Conservation (phyloP, 2,329 filamentous ascomycete species). For the Botryotinia globosa region DNA sequence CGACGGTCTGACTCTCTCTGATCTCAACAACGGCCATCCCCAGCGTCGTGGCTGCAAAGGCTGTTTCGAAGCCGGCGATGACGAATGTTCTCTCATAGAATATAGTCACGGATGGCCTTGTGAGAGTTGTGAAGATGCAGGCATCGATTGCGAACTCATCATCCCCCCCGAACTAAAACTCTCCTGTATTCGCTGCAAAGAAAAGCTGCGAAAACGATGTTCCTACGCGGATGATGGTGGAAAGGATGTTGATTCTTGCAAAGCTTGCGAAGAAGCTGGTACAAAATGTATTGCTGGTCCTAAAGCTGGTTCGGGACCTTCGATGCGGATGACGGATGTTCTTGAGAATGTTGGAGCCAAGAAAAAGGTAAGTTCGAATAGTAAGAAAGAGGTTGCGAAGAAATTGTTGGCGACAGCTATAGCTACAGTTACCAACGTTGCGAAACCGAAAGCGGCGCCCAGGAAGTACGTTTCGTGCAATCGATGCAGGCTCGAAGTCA, state of each 20-base stretch:
- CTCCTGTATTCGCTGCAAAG: constrained; percentile 30
- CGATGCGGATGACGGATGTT: constrained; percentile 6
- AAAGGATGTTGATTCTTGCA: constrained; percentile 24
- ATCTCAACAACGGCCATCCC: constrained; percentile 28
- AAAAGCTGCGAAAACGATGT: constrained; percentile 23
- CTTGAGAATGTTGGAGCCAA: background rate
- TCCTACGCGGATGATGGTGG: constrained; percentile 29
- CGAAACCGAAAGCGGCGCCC: background rate
- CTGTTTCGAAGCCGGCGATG: constrained; percentile 30
- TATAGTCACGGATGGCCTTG: constrained; percentile 31
- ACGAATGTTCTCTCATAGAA: constrained; percentile 33
- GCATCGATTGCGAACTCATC: constrained; percentile 28
- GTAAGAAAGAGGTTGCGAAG: background rate
- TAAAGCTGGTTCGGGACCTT: background rate
- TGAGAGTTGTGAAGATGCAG: constrained; percentile 29
- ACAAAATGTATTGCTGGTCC: constrained; percentile 29
- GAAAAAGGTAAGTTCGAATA: background rate
- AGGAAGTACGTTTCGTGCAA: constrained; percentile 27
- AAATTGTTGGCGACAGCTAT: background rate
- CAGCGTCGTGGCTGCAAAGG: constrained; percentile 34
- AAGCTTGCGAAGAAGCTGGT: constrained; percentile 26
- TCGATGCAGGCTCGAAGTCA: constrained; percentile 23
- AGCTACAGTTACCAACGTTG: background rate
- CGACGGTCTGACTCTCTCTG: constrained; percentile 29
- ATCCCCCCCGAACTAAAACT: constrained; percentile 27